Evolutionary conservation across 345 rosid species (phyloP), one percentile per base, ranked within the genome.

Genomic region (Diplotaxis tenuifolia): DNA sequence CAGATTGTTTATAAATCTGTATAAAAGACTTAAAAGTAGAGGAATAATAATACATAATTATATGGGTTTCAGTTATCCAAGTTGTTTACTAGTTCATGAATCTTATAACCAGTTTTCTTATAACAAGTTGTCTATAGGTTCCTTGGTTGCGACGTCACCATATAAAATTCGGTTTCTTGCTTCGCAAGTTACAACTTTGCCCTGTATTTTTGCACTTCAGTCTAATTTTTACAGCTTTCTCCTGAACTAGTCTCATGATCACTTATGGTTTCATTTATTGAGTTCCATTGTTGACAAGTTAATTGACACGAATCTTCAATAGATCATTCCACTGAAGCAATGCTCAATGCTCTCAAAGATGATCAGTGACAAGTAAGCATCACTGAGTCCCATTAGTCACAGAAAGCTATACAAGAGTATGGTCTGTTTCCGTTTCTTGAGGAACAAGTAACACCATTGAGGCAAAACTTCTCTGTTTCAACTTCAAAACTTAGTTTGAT

Each of bases 391-490:
- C 49, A 42, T 14, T 42, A 14, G 49, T 36, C 42, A 36, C 42
- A 36, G 42, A 36, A 36, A 34, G 14, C 42, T 9, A 10, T 10
- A 36, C 28, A 25, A 25, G 28, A 25, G 36, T 32, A 4, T 29
- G 36, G 9, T 32, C 11, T 8, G 36, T 1, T 1, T 32, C 32
- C 8, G 42, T 36, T 36, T 36, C 42, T 36, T 10, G 42, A 36
- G 42, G 0, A 36, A 36, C 14, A 36, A 36, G 42, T 36, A 36
- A 36, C 42, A 36, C 42, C 42, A 10, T 3, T 36, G 5, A 36
- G n/a, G n/a, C n/a, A n/a, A n/a, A n/a, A n/a, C 27, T 45, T 50
- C 54, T 50, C 53, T 61, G 63, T 68, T 72, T 49, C 58, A 3
- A 63, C 21, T 22, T 63, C n/a, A n/a, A n/a, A n/a, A n/a, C n/a